These are phyloP conservation scores for Primulina huaijiensis DNA, from an alignment of 257 asterid genomes.

Conservation along the genomic window DNA sequence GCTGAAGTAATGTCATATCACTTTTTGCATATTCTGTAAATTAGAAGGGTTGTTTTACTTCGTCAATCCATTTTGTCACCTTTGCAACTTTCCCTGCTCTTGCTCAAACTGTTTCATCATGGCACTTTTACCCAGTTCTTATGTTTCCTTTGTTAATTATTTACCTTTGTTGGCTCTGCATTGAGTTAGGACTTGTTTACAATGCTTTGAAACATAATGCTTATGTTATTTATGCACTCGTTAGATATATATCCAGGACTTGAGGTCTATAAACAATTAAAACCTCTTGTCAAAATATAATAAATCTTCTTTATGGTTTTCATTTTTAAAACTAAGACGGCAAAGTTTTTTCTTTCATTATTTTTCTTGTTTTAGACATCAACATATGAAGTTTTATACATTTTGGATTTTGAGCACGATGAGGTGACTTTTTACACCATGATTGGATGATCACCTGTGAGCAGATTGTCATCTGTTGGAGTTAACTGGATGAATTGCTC, in stretches of 20 bases:
- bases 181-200: neutral
- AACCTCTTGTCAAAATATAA: neutral
- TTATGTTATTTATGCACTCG: neutral
- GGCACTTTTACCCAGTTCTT: neutral
- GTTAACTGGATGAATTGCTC: neutral
- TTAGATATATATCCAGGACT: neutral
- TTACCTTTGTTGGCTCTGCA: neutral
- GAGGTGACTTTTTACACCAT: neutral
- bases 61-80: slow-evolving; percentile 7
- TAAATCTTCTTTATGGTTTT: too few species aligned
- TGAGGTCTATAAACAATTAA: neutral
- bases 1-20: slow-evolving; percentile 59
- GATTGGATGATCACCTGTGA: neutral
- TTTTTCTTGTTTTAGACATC: too few species aligned
- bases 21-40: slow-evolving; percentile 17
- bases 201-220: neutral
- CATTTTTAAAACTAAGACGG: too few species aligned
- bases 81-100: neutral
- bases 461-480: neutral
- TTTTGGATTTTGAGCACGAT: neutral
- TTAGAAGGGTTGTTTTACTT: slow-evolving; percentile 18
- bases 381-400: neutral
- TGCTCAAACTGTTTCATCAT: neutral
- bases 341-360: too few species aligned
- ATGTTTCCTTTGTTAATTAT: slow-evolving; percentile 3